Evolutionary conservation across 2,329 filamentous ascomycete species (phyloP), one percentile per base, ranked within the genome.

Genomic region (Fusarium sp.): DNA sequence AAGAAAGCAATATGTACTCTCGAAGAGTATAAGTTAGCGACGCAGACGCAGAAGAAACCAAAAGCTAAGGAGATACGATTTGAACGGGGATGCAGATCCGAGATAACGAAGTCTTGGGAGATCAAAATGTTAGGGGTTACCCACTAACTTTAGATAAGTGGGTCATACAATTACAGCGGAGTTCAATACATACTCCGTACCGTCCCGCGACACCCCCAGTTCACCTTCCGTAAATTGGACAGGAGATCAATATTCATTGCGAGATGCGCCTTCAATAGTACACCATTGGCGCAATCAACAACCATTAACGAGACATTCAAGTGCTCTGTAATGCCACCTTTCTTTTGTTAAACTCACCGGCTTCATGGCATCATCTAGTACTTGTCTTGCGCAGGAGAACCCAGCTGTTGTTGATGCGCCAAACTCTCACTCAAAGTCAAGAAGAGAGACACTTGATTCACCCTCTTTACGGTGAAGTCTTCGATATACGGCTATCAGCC

Each of bases 21-120:
- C 33, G 41, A 56, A 53, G 48, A 46, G 53, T 37, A 18, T 33
- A 30, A 53, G 32, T 53, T 33, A 20, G 45, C 40, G 46, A 52
- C 37, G 45, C 26, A 30, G 30, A 41, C 40, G 55, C 55, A 61
- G 30, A 50, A 50, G 55, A 32, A 64, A 58, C 26, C 27, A 41
- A 45, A 41, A 56, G 64, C 27, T 68, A 49, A 62, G 41, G 23
- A 50, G 41, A 66, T 53, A 45, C 45, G 32, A 60, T 40, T 40
- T 46, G 35, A 67, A 57, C n/a, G 38, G 40, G 23, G 41, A 50
- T 30, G 38, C 50, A 68, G 49, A 67, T 55, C 55, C 35, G 53
- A 60, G 63, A 56, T 64, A 54, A 55, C 49, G 64, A 71, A 71
- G 71, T 71, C 64, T 69, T 69, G 64, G 48, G 49, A 54, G 30